Conservation (phyloP, 1,284 basidiomycete species). For the Cryptococcus sp. region DNA sequence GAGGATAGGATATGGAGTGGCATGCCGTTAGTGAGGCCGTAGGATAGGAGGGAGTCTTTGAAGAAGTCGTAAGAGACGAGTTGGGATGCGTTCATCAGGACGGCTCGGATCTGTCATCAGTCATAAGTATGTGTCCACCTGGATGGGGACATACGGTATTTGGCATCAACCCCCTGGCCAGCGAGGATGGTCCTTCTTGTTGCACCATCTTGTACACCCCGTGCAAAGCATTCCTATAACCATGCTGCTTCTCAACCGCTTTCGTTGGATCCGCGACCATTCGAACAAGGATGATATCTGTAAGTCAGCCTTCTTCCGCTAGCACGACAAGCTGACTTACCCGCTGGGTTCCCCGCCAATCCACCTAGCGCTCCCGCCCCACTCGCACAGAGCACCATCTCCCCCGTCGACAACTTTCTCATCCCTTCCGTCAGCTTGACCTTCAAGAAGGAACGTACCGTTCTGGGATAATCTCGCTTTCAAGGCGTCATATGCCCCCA, state of each 20-base stretch:
- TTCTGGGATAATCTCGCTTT: constrained; percentile 34
- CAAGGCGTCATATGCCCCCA: constrained; percentile 45
- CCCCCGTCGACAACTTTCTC: constrained; percentile 35
- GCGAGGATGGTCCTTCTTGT: constrained; percentile 49
- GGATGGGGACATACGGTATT: constrained; percentile 45
- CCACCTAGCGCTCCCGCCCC: constrained; percentile 42
- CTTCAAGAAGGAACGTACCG: constrained; percentile 11
- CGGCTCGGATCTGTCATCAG: constrained; percentile 45
- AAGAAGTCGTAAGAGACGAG: constrained; percentile 54
- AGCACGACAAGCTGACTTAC: constrained; percentile 6
- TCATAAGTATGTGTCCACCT: background rate
- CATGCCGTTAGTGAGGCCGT: constrained; percentile 48
- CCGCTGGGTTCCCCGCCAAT: constrained; percentile 44
- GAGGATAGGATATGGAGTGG: constrained; percentile 51
- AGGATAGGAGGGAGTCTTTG: constrained; percentile 50
- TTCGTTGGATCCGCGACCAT: constrained; percentile 47
- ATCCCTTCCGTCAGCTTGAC: constrained; percentile 11
- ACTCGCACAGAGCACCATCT: constrained; percentile 41
- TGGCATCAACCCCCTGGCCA: constrained; percentile 51
- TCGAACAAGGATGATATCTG: constrained; percentile 31
- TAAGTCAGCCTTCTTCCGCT: background rate
- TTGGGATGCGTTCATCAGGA: constrained; percentile 54
- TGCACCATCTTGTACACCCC: constrained; percentile 50
- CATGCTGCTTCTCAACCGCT: constrained; percentile 30
- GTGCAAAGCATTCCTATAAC: constrained; percentile 48